phyloP scores from a whole-genome alignment of 129 eudicot genomes.

The Daucus carota region DH1_v3.0 NC_030385.2:40139001-40139500 shows the following conservation, averaged over 20 bases:
- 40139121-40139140: not conserved
- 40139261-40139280: not conserved
- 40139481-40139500: not conserved
- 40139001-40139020: too few species aligned
- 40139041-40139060: too few species aligned
- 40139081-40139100: not conserved
- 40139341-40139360: not conserved
- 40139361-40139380: not conserved
- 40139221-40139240: not conserved
- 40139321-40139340: not conserved
- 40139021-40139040: too few species aligned
- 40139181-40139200: not conserved
- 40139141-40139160: not conserved
- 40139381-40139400: slow-evolving; percentile 4
- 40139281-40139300: not conserved
- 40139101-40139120: not conserved
- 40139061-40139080: not conserved
- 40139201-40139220: not conserved
- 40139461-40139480: slow-evolving; percentile 3
- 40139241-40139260: not conserved
- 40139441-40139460: slow-evolving; percentile 8
- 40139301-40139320: not conserved
- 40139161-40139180: not conserved
- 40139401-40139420: not conserved
- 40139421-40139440: slow-evolving; percentile 6